phyloP scores from a whole-genome alignment of 257 asterid genomes.

The Solanum neorickii region DNA sequence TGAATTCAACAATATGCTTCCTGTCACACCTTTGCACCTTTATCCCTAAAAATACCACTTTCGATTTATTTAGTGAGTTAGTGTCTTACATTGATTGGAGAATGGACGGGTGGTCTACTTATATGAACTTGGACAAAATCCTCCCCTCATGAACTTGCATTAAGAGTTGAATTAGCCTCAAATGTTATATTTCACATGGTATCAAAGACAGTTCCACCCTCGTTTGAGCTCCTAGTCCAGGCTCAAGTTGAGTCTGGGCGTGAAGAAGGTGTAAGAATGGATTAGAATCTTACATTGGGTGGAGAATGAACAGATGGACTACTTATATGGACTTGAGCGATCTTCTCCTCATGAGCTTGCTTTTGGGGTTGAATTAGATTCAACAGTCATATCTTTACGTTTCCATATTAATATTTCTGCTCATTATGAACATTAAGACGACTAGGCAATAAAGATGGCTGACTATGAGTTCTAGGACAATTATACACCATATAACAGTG shows the following conservation, averaged over 20 bases:
- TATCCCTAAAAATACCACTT: neutral
- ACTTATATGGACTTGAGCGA: neutral
- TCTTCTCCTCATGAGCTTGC: neutral
- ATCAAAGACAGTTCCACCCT: neutral
- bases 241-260: neutral
- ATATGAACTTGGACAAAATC: neutral
- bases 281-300: neutral
- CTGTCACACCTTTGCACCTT: neutral
- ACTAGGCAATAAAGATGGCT: neutral
- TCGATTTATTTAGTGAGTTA: neutral
- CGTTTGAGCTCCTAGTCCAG: neutral
- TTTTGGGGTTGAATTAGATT: neutral
- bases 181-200: neutral
- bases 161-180: neutral
- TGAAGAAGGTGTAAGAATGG: neutral
- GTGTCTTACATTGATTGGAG: neutral
- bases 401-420: neutral
- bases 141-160: neutral
- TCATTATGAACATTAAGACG: neutral
- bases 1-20: neutral
- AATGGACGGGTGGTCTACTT: neutral
- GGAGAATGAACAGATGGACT: neutral
- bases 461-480: neutral
- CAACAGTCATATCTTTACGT: neutral
- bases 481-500: neutral